phyloP scores from a whole-genome alignment of 1,139 yeast genomes.

The Blastobotrys elegans region DNA sequence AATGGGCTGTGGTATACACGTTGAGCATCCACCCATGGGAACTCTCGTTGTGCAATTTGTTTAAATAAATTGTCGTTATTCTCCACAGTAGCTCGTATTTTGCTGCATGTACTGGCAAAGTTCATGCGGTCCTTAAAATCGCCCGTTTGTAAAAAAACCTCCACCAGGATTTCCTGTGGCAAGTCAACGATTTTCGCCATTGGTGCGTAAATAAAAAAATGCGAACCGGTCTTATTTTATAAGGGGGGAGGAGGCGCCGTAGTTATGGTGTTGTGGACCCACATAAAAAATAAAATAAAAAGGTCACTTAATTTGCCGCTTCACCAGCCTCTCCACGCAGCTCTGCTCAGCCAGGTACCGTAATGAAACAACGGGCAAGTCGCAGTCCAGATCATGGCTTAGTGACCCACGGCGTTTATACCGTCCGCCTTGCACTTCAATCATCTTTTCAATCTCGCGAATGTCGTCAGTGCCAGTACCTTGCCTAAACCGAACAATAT shows the following conservation, averaged over 20 bases:
- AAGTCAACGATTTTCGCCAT: not conserved
- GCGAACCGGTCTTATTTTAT: too few species aligned
- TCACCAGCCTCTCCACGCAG: slow-evolving; percentile 9
- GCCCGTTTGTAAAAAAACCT: not conserved
- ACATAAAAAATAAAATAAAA: not conserved
- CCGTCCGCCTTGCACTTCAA: slow-evolving; percentile 4
- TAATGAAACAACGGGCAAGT: slow-evolving; percentile 4
- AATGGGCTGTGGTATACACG: not conserved
- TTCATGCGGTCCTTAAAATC: not conserved
- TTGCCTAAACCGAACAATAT: slow-evolving; percentile 9
- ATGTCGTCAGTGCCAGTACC: slow-evolving; percentile 11
- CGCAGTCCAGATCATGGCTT: slow-evolving; percentile 10
- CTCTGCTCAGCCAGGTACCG: slow-evolving; percentile 3
- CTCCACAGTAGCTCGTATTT: not conserved
- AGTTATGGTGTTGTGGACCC: too few species aligned
- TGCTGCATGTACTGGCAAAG: not conserved
- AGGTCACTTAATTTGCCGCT: not conserved
- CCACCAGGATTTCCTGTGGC: not conserved
- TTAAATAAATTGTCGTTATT: not conserved
- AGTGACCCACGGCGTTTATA: slow-evolving; percentile 6
- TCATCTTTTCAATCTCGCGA: slow-evolving; percentile 6
- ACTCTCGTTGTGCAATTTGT: not conserved
- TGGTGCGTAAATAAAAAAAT: not conserved
- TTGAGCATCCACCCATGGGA: not conserved
- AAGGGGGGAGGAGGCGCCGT: too few species aligned